Conservation (phyloP, 805 yeast species). For the Ogataea henricii region DNA sequence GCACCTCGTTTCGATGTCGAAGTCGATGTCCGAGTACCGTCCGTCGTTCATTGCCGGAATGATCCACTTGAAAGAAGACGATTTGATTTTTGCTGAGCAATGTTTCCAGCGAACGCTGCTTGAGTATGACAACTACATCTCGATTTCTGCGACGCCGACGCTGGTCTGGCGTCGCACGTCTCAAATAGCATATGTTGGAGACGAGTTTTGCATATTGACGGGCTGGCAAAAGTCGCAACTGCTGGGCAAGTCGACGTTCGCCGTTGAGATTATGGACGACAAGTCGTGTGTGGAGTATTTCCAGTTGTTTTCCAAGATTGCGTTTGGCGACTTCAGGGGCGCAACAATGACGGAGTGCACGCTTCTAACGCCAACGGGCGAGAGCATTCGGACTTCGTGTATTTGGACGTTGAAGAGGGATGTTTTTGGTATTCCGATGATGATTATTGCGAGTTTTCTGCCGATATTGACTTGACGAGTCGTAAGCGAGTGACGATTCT, state of each 20-base stretch:
- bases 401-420: slow-evolving; percentile 94
- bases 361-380: slow-evolving; percentile 58
- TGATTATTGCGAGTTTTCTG: slow-evolving; percentile 90
- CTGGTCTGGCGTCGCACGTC: slow-evolving; percentile 96
- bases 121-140: slow-evolving; percentile 84
- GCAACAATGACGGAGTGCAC: slow-evolving; percentile 88
- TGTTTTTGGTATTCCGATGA: slow-evolving; percentile 95
- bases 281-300: slow-evolving; percentile 84
- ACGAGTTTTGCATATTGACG: slow-evolving; percentile 85
- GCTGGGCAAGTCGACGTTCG: slow-evolving; percentile 66
- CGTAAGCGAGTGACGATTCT: neutral
- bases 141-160: slow-evolving; percentile 89
- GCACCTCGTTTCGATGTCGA: slow-evolving; percentile 73
- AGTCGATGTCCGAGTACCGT: slow-evolving; percentile 84
- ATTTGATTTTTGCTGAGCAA: slow-evolving; percentile 92
- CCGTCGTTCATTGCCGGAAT: slow-evolving; percentile 94
- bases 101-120: slow-evolving; percentile 90
- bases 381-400: slow-evolving; percentile 70
- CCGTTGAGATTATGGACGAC: slow-evolving; percentile 86
- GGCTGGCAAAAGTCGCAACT: slow-evolving; percentile 84
- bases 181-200: slow-evolving; percentile 93
- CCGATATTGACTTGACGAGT: slow-evolving; percentile 55
- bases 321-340: slow-evolving; percentile 89
- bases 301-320: slow-evolving; percentile 77
- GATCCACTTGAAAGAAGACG: slow-evolving; percentile 84